These are phyloP conservation scores for Xylariaceae sp. DNA, from an alignment of 2,329 filamentous ascomycete species.

Conservation along the genomic window DNA sequence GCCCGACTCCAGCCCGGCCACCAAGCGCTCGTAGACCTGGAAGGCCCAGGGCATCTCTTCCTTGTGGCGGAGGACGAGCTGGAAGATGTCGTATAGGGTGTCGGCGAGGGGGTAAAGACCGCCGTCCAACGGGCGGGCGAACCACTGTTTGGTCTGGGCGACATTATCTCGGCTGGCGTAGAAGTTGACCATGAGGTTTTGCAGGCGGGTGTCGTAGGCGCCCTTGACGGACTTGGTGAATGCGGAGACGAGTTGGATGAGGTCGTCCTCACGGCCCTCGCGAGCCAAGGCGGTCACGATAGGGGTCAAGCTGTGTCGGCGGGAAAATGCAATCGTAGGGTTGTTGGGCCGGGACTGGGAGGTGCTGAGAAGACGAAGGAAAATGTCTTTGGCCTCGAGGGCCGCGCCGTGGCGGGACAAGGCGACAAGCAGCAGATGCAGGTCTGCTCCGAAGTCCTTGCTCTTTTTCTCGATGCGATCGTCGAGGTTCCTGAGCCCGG, in stretches of 20 bases:
- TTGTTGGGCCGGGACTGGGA: conserved; percentile 2
- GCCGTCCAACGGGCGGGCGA: conserved; percentile 50
- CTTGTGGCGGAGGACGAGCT: conserved; percentile 58
- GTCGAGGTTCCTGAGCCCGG: conserved; percentile 3
- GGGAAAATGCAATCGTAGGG: conserved; percentile 28
- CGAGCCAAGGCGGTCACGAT: conserved; percentile 61
- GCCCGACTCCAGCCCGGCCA: conserved; percentile 36
- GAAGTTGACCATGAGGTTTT: conserved; percentile 58
- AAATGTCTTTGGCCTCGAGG: conserved; percentile 29
- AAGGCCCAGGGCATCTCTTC: conserved; percentile 59
- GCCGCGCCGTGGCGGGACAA: conserved; percentile 31
- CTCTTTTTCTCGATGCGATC: background rate
- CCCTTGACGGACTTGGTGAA: conserved; percentile 46
- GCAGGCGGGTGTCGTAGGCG: conserved; percentile 38
- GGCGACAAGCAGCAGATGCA: conserved; percentile 22
- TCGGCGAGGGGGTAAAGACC: conserved; percentile 39
- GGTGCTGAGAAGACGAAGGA: conserved; percentile 18
- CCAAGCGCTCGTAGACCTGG: conserved; percentile 53
- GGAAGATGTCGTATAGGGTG: conserved; percentile 55
- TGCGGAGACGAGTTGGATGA: conserved; percentile 55
- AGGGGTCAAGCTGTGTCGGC: conserved; percentile 43
- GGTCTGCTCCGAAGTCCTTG: conserved; percentile 21
- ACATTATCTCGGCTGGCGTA: conserved; percentile 59
- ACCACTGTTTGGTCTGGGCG: conserved; percentile 66
- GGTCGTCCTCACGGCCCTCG: conserved; percentile 56